Conservation (phyloP, 2,329 filamentous ascomycete genomes). For the Trichoderma breve region DNA sequence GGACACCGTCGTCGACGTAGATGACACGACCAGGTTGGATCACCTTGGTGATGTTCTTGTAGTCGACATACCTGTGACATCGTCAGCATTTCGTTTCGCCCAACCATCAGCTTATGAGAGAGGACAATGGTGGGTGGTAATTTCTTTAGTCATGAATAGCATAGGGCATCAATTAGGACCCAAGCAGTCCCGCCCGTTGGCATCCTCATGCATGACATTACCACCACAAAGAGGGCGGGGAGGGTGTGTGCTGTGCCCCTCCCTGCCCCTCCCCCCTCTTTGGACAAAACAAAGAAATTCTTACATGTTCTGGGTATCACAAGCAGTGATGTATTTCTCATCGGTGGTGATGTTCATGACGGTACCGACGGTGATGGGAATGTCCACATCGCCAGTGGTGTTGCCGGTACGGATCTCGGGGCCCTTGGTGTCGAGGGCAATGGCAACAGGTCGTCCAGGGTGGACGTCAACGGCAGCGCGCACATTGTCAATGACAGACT, state of each 20-base stretch:
- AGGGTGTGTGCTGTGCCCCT: neutral
- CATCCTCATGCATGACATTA: neutral
- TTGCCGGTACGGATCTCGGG: conserved; percentile 62
- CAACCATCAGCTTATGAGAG: neutral
- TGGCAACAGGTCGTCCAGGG: conserved; percentile 83
- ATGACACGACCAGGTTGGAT: conserved; percentile 88
- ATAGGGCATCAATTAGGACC: conserved; percentile 4
- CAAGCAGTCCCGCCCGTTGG: neutral
- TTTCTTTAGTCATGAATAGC: neutral
- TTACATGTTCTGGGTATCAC: conserved; percentile 91
- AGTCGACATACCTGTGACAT: conserved; percentile 81
- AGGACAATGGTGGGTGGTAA: neutral
- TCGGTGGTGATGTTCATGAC: conserved; percentile 97
- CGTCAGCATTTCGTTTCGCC: neutral
- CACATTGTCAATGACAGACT: conserved; percentile 96
- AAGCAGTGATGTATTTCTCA: conserved; percentile 80
- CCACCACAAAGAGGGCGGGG: neutral
- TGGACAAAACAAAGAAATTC: conserved; percentile 31
- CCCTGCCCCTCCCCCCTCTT: neutral
- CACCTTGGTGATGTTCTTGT: conserved; percentile 99
- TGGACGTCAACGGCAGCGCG: conserved; percentile 78
- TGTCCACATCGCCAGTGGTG: conserved; percentile 81
- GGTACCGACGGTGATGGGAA: conserved; percentile 78
- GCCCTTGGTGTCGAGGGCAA: conserved; percentile 78
- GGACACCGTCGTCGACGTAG: conserved; percentile 97